Evolutionary conservation across 1,284 basidiomycete species (phyloP).

Genomic region (Xerocomus amazonicus): DNA sequence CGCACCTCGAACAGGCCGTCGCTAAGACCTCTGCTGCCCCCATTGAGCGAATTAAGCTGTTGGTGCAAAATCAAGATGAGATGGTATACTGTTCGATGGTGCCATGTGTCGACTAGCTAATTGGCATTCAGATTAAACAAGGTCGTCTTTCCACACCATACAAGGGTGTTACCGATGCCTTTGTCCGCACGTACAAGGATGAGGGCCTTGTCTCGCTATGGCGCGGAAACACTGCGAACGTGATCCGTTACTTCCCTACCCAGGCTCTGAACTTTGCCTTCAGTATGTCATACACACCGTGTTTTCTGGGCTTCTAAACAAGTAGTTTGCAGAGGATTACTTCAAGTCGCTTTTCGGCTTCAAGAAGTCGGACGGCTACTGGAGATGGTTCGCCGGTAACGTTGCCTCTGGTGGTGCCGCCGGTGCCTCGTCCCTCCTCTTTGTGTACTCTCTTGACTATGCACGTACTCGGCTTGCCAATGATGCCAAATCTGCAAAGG

Average conservation of each 20-base stretch:
- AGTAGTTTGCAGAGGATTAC: slow-evolving; percentile 77
- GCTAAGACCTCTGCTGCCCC: slow-evolving; percentile 97
- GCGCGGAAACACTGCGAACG: slow-evolving; percentile 97
- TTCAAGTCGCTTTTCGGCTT: slow-evolving; percentile 94
- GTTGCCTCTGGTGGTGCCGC: slow-evolving; percentile 97
- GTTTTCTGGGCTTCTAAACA: neutral
- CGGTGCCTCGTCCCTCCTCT: slow-evolving; percentile 93
- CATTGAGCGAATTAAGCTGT: slow-evolving; percentile 98
- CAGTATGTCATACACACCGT: slow-evolving; percentile 48
- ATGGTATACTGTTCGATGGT: no score
- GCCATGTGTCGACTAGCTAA: no score
- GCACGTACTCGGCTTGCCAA: slow-evolving; percentile 98
- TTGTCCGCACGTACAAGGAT: slow-evolving; percentile 82
- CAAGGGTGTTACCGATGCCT: slow-evolving; percentile 92
- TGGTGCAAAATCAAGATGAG: slow-evolving; percentile 98
- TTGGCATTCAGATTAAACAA: slow-evolving; percentile 79
- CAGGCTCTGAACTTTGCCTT: slow-evolving; percentile 96
- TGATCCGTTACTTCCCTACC: slow-evolving; percentile 97
- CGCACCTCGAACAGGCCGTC: slow-evolving; percentile 62
- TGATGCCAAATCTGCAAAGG: slow-evolving; percentile 91
- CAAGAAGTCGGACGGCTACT: slow-evolving; percentile 87
- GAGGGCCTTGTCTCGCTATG: slow-evolving; percentile 90
- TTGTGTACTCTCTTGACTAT: slow-evolving; percentile 97
- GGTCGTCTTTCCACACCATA: slow-evolving; percentile 89
- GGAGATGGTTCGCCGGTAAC: slow-evolving; percentile 89